Evolutionary conservation across 441 rosid genomes (phyloP).

Genomic region (Euphorbia schlechtendalii): DNA sequence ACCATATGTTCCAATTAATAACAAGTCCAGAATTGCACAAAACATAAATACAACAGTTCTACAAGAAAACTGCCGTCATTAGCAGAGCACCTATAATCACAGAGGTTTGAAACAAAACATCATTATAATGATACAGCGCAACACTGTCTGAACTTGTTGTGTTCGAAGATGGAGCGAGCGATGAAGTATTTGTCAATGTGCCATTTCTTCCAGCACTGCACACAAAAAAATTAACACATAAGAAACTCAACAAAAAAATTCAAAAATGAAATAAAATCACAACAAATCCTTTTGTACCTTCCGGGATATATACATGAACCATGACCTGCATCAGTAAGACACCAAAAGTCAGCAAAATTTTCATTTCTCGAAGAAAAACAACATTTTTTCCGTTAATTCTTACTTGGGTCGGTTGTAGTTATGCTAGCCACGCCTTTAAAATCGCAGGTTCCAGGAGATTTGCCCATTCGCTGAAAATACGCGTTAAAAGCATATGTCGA

Average conservation of each 20-base stretch:
- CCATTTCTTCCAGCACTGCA: slow-evolving; percentile 66
- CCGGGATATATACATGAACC: slow-evolving; percentile 71
- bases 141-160: slow-evolving; percentile 53
- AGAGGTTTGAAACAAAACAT: slow-evolving; percentile 39
- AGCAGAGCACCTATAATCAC: slow-evolving; percentile 38
- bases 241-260: too few relatives aligned
- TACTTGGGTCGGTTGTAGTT: slow-evolving; percentile 91
- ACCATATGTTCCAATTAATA: slow-evolving; percentile 16
- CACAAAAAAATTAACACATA: too few relatives aligned
- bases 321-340: slow-evolving; percentile 52
- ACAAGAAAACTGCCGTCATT: slow-evolving; percentile 39
- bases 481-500: slow-evolving; percentile 79
- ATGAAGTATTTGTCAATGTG: slow-evolving; percentile 51
- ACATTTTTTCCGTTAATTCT: too few relatives aligned
- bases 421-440: slow-evolving; percentile 83
- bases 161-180: slow-evolving; percentile 75
- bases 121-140: slow-evolving; percentile 21
- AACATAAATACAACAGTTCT: slow-evolving; percentile 21
- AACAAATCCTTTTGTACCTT: slow-evolving; percentile 43
- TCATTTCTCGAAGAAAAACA: too few relatives aligned
- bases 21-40: slow-evolving; percentile 11
- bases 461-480: slow-evolving; percentile 68
- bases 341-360: slow-evolving; percentile 13
- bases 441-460: slow-evolving; percentile 76
- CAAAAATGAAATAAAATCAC: not conserved